A percentile compares a stretch with the other conserved stretches of the same genome.
phyloP scores from a whole-genome alignment of 345 rosid genomes.

The Atalantia buxifolia region DNA sequence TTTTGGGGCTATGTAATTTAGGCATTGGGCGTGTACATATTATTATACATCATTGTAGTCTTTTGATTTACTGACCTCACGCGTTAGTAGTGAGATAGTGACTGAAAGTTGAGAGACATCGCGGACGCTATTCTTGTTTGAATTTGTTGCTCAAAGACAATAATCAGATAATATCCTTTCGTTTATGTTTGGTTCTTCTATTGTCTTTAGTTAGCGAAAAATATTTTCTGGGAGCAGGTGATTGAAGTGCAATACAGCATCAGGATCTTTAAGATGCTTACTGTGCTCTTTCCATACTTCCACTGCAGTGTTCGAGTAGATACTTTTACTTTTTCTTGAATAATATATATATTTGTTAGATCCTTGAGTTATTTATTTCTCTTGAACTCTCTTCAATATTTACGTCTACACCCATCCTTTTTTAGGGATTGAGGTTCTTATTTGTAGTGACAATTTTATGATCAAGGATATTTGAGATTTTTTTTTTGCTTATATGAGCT shows the following conservation, averaged over 20 bases:
- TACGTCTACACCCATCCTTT: too few species aligned
- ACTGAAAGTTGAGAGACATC: constrained; percentile 6
- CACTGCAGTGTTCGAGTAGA: too few species aligned
- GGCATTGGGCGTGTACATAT: constrained; percentile 36
- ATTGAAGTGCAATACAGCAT: background rate
- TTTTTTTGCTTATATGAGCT: too few species aligned
- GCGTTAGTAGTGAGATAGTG: constrained; percentile 20
- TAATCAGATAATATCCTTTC: background rate
- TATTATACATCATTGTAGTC: constrained; percentile 12
- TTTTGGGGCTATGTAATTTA: constrained; percentile 19
- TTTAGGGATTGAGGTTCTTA: too few species aligned
- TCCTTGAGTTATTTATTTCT: too few species aligned
- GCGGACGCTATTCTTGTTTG: constrained; percentile 1
- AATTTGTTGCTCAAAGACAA: constrained; percentile 9
- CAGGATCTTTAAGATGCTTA: background rate
- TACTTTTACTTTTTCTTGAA: too few species aligned
- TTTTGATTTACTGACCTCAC: constrained; percentile 24
- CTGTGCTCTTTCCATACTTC: too few species aligned
- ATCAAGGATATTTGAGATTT: too few species aligned
- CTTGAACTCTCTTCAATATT: too few species aligned
- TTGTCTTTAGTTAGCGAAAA: background rate
- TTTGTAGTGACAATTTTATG: too few species aligned
- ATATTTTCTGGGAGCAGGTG: background rate
- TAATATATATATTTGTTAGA: too few species aligned
- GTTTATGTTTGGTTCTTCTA: background rate